Base-by-base conservation (phyloP, 1,139 yeast genomes). In the Yamadazyma mexicana region DNA sequence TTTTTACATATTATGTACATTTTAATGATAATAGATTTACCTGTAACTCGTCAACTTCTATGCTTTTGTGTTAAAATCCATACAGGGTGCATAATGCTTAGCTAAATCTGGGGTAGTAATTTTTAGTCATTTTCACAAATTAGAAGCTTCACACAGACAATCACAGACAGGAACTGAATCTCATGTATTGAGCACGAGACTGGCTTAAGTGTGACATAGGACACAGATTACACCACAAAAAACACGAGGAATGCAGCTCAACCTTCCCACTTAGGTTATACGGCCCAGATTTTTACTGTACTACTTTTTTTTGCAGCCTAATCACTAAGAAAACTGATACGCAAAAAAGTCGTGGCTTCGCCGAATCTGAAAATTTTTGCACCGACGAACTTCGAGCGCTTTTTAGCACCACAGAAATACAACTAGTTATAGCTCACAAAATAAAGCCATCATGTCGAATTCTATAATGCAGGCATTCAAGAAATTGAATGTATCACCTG, bases 391-490 rank as follows among this genome's bases (percentile, higher is more conserved):
- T 33, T 17, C 23, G 35, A 33, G 23, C 22, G 22, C 22, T 20
- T 20, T 5, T 20, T 6, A 8, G 22, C 22, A 20, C 22, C n/a
- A n/a, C n/a, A n/a, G n/a, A 20, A 20, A 20, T 20, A 20, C 18
- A 33, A 5, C 20, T 4, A 16, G 7, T 4, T 11, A 10, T 12
- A 27, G 25, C 18, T 25, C 7, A 16, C 23, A 11, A 11, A 31
- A 18, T 17, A 25, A 10, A 10, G 17, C 11, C 16, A 37, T 9
- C 17, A 69, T 70, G 76, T 64, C 73, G 27, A 62, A 54, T 43
- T 69, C 76, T 17, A 65, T 72, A 36, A 58, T 64, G 23, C 73
- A 69, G 38, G 75, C 77, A 32, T 72, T 72, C 57, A 67, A 66
- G 49, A 52, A 59, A 44, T 62, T 72, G 54, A 62, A 66, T 37